Base-by-base conservation (phyloP, 148 eudicot genomes). In the Vaccinium macrocarpon region DNA sequence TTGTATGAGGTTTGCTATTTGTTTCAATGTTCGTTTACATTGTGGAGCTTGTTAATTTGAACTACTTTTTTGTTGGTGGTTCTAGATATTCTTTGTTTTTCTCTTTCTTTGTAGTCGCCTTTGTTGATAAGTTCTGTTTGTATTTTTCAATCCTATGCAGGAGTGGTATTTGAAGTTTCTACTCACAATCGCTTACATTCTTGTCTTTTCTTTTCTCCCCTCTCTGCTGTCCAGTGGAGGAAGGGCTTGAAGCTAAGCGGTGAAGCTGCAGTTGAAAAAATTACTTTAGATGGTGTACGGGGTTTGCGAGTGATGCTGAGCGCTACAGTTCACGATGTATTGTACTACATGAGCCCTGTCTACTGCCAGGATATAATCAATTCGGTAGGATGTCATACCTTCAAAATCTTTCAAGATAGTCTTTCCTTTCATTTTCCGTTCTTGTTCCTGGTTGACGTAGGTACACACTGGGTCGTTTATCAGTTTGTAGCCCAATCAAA, bases 321-420 rank as follows among this genome's bases (percentile, higher is more conserved):
- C 89, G 99, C 98, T 68, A 97, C 99, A 29, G 98, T 90, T 89
- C 99, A 97, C 88, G 99, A 97, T 89, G 94, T 97, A 51, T 88
- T 97, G 84, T 97, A 97, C 85, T 97, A 97, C 92, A 97, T 97
- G 99, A 97, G 99, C 90, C 99, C 99, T 57, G 95, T 97, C 85
- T 94, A 97, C 87, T 97, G 99, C 92, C 99, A 97, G 91, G 95
- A 90, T 87, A 97, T 97, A 78, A 91, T 94, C 78, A 89, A 97
- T 91, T 94, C 99, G 92, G 99, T 97, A 93, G 32, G 55, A 57
- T 49, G 55, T 13, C 38, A 84, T 77, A 49, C 82, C 79, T 84
- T 3, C 64, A 25, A 48, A 62, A 52, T 23, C 74, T 78, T 79
- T 72, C 55, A 71, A 71, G n/a, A 68, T 86, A 51, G 15, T 56